Base-by-base conservation (phyloP, 345 rosid species). In the Cardamine occulta region DNA sequence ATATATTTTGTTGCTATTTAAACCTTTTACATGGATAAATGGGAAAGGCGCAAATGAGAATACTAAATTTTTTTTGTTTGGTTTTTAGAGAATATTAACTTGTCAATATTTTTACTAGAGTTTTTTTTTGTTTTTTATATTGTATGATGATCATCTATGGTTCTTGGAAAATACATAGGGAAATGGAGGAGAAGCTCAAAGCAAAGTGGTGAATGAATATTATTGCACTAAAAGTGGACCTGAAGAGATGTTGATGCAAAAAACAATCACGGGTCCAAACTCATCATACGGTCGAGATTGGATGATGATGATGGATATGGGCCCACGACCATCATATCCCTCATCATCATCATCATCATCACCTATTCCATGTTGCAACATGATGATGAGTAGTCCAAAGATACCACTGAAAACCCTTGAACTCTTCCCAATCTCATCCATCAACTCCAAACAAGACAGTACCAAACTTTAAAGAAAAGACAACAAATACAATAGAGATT, bases 391-490 rank as follows among this genome's bases (percentile, higher is more conserved):
- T 67, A 77, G 74, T 79, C 60, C 78, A 61, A 79, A 73, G 70
- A 85, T 89, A 54, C 91, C 97, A 6, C 84, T 85, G 12, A 84
- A 86, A 86, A 93, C 98, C 74, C 97, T 93, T 4, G 80, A 93
- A 77, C 98, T 93, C 81, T 93, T 93, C 78, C 98, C 98, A 11
- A 75, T 90, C 80, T 86, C 86, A 56, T 64, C 93, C 32, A 77
- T 93, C 73, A 89, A 88, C 80, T 88, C 91, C 49, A 85, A 82
- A 74, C 86, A 90, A 84, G 90, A 87, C 66, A 68, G 72, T 62
- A 68, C 75, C 52, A 48, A 78, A 80, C 57, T 73, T 59, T 66
- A 49, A 39, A 66, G 77, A 73, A 79, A 67, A 67, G 78, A 73
- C 81, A 67, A 67, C 57, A 73, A 59, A 17, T 54, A 66, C 58